Percentiles rank a stretch among this genome's conserved stretches.
phyloP scores from a whole-genome alignment of 2,329 filamentous ascomycete genomes.

The Penicillium sp. region DNA sequence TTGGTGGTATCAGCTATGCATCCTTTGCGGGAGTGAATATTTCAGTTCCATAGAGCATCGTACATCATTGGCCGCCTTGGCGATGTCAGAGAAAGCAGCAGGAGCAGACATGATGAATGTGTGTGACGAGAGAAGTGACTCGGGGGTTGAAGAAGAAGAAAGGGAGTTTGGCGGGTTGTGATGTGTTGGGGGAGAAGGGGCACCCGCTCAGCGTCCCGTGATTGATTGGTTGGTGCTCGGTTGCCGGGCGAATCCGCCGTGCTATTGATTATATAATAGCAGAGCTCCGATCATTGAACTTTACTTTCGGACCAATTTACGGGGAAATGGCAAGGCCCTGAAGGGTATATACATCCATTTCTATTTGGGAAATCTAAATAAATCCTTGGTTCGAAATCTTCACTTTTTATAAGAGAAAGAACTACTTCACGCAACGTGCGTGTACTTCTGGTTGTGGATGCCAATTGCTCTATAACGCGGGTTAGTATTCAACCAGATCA shows the following conservation, averaged over 20 bases:
- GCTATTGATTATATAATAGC: conserved; percentile 6
- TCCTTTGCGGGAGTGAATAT: conserved; percentile 6
- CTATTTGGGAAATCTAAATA: conserved; percentile 14
- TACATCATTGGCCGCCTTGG: conserved; percentile 99
- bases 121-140: conserved; percentile 19
- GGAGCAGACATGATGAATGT: conserved; percentile 47
- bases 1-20: conserved; percentile 34
- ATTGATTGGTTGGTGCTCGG: conserved; percentile 39
- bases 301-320: not conserved
- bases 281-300: not conserved
- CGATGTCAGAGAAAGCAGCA: conserved; percentile 91
- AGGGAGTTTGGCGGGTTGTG: conserved; percentile 23
- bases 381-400: not conserved
- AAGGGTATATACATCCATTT: conserved; percentile 3
- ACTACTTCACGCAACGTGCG: conserved; percentile 43
- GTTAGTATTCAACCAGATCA: conserved; percentile 13
- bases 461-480: conserved; percentile 64
- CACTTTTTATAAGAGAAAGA: conserved; percentile 21
- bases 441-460: conserved; percentile 74
- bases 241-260: conserved; percentile 40
- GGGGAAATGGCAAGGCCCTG: not conserved
- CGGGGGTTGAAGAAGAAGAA: conserved; percentile 31
- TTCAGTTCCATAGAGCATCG: conserved; percentile 37
- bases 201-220: conserved; percentile 28
- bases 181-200: conserved; percentile 30